Base-by-base conservation (phyloP, 2,329 filamentous ascomycete genomes). In the Pleurostoma richardsiae region DNA sequence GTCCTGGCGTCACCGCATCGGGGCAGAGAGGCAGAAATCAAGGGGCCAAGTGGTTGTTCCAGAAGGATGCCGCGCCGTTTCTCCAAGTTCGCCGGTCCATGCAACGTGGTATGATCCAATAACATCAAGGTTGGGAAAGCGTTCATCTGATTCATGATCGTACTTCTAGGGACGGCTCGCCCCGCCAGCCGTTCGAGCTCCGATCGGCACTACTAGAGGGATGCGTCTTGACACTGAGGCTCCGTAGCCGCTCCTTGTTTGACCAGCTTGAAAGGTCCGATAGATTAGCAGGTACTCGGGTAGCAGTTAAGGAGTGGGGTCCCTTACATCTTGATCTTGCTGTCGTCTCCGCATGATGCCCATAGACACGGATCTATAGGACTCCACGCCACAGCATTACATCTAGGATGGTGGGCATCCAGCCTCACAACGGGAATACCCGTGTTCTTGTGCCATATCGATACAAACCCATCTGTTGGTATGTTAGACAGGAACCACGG, bases 361-460 rank as follows among this genome's bases (percentile, higher is more conserved):
- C 96, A 89, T 72, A 96, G 85, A 51, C 80, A 81, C 1, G 89
- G 83, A 59, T 96, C 82, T 8, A 71, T 76, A 1, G 94, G 91
- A 58, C 92, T 94, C 92, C 94, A 99, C 27, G 86, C 79, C 36
- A 95, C 87, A 6, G 89, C 81, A 62, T 96, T 97, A 53, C 94
- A 92, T 31, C 90, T 85, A 10, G 79, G 77, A 5, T 73, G 70
- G 57, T 97, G 92, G 0, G 84, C 91, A 30, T 82, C 77, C 3
- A 97, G 72, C 42, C 80, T 84, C 59, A 90, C 88, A 5, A 99
- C 82, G 1, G 86, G 74, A 5, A 78, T 74, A 5, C 89, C 90
- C 33, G 86, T 89, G 47, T 84, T 85, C 64, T 90, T 94, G 64
- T 96, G 88, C 90, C 91, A 97, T 51, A 99, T 88, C 62, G 90